Conservation (phyloP, 192 early-diverging fungal species). For the Funneliformis geosporum region DNA sequence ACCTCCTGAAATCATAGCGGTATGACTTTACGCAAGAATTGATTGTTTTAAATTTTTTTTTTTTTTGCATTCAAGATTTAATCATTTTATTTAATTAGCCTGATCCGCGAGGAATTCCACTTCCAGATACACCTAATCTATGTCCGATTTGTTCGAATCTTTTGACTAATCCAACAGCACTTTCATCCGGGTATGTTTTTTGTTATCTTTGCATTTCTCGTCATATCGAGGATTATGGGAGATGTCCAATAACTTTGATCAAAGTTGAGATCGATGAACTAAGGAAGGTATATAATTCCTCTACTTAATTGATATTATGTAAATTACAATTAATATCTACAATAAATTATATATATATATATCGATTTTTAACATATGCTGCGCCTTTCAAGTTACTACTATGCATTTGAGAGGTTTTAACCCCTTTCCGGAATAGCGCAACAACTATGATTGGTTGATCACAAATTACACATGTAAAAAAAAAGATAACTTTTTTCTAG, state of each 20-base stretch:
- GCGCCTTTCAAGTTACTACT: no score
- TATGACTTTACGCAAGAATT: conserved; percentile 37
- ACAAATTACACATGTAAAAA: not conserved
- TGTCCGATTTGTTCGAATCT: conserved; percentile 77
- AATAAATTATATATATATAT: no score
- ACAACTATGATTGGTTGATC: not conserved
- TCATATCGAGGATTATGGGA: conserved; percentile 66
- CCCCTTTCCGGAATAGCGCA: not conserved
- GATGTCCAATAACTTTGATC: conserved; percentile 80
- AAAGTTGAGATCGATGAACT: conserved; percentile 54
- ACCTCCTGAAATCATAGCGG: conserved; percentile 72
- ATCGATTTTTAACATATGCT: no score
- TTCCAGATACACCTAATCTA: conserved; percentile 70
- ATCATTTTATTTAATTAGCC: conserved; percentile 53
- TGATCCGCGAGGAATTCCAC: conserved; percentile 68
- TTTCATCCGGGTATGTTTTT: conserved; percentile 88
- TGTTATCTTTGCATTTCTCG: conserved; percentile 89
- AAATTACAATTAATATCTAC: no score
- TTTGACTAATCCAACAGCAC: conserved; percentile 83
- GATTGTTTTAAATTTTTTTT: not conserved
- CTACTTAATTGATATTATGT: conserved; percentile 16
- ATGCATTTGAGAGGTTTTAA: conserved; percentile 43
- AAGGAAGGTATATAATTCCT: conserved; percentile 67
- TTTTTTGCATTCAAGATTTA: not conserved
- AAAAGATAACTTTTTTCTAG: not conserved